These are phyloP conservation scores for Aspergillus cejpii DNA, from an alignment of 2,329 filamentous ascomycete species.

Conservation along the genomic window DNA sequence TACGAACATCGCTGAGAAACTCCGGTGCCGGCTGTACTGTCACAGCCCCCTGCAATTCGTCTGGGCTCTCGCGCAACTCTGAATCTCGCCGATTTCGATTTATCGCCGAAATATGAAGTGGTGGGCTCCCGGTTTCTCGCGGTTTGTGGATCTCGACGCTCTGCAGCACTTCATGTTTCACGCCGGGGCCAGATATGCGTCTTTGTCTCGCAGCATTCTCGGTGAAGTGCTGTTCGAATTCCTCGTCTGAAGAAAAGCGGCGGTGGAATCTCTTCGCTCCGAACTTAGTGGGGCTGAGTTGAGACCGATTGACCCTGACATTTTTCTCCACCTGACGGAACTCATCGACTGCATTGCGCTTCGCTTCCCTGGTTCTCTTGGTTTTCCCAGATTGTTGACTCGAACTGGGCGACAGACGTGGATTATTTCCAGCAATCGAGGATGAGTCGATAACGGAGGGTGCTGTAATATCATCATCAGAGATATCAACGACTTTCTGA, in stretches of 20 bases:
- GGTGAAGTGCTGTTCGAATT: slow-evolving; percentile 22
- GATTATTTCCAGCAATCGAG: slow-evolving; percentile 6
- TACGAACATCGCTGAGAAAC: slow-evolving; percentile 5
- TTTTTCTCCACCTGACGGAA: slow-evolving; percentile 20
- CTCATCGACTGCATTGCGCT: slow-evolving; percentile 9
- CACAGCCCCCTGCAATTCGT: slow-evolving; percentile 36
- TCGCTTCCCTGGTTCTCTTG: slow-evolving; percentile 2
- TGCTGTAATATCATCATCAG: slow-evolving; percentile 16
- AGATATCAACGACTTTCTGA: slow-evolving; percentile 9
- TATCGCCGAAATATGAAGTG: neutral
- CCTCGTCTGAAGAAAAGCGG: slow-evolving; percentile 8
- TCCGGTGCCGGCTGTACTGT: slow-evolving; percentile 23
- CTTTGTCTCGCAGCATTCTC: slow-evolving; percentile 21
- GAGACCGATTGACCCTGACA: slow-evolving; percentile 5
- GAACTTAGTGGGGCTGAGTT: slow-evolving; percentile 3
- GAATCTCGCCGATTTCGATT: slow-evolving; percentile 5
- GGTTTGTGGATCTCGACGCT: slow-evolving; percentile 16
- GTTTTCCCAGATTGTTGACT: slow-evolving; percentile 14
- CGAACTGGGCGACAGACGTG: slow-evolving; percentile 18
- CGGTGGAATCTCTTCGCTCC: slow-evolving; percentile 3
- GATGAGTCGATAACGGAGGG: slow-evolving; percentile 4
- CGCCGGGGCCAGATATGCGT: slow-evolving; percentile 9
- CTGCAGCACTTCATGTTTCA: slow-evolving; percentile 7
- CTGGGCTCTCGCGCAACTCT: slow-evolving; percentile 32
- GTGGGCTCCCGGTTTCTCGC: neutral